These are phyloP conservation scores for Pythium aristosporum DNA, from an alignment of 352 stramenopile genomes.

Conservation along the genomic window DNA sequence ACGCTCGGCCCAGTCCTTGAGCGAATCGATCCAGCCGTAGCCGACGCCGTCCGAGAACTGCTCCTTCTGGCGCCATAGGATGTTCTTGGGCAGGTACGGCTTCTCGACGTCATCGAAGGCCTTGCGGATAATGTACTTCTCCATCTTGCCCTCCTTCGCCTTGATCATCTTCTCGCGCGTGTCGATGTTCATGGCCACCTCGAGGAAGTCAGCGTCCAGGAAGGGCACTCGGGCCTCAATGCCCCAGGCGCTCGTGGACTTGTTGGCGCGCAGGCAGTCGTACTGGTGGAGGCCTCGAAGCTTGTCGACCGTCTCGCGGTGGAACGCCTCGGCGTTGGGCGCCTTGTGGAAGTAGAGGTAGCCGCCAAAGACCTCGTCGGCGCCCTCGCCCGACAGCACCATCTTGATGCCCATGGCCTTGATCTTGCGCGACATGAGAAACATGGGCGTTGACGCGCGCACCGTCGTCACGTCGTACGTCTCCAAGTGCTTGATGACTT, in stretches of 20 bases:
- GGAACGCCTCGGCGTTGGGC: conserved; percentile 91
- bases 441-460: conserved; percentile 98
- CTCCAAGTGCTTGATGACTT: conserved; percentile 98
- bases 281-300: conserved; percentile 96
- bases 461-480: conserved; percentile 99
- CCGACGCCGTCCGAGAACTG: conserved; percentile 99
- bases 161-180: conserved; percentile 97
- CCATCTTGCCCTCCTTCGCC: conserved; percentile 90
- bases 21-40: conserved; percentile 98
- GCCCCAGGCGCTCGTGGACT: conserved; percentile 97
- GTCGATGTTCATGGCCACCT: conserved; percentile 98
- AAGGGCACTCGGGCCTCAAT: conserved; percentile 98
- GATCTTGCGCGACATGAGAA: conserved; percentile 99
- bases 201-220: conserved; percentile 97
- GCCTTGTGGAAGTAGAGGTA: conserved; percentile 99
- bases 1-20: conserved; percentile 94
- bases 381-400: conserved; percentile 97
- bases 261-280: conserved; percentile 99
- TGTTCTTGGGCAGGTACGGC: conserved; percentile 96
- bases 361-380: conserved; percentile 98
- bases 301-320: conserved; percentile 95
- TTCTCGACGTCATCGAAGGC: conserved; percentile 97
- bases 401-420: conserved; percentile 99
- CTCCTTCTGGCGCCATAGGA: conserved; percentile 99
- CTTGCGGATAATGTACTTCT: conserved; percentile 99